Evolutionary conservation across 495 filamentous ascomycete species (phyloP), one percentile per base, ranked within the genome.

Genomic region (Hypoxylon trugodes): DNA sequence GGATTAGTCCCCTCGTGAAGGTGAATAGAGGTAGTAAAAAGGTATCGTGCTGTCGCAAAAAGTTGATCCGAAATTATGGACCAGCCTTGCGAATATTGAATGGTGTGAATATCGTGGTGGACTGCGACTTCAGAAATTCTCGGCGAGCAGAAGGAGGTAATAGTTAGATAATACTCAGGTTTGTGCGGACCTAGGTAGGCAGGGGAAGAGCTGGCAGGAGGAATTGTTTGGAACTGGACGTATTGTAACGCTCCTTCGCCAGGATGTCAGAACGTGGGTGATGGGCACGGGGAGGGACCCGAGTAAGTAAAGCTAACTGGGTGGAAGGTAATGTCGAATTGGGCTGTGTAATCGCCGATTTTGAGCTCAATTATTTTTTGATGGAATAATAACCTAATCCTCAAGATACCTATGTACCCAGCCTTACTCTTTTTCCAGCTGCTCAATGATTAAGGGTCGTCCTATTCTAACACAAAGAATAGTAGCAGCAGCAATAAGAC

Each of bases 381-480:
- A 37, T 18, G 30, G 41, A 22, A 33, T 42, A 10, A 49, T 24
- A 2, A 46, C 22, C 8, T 33, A 40, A n/a, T 19, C 2, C 46
- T 30, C 25, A 41, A 48, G 43, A 59, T 28, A n/a, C n/a, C n/a
- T n/a, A 61, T 52, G 30, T 56, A 38, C 36, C 18, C 32, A 52
- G 42, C 53, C 37, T 61, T 13, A 30, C 32, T 58, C 52, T 47
- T 66, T 64, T 61, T 37, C 46, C 53, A 57, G 19, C 10, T 21
- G 40, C 12, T 53, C 18, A 46, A 57, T 52, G 52, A 26, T 58
- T 35, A 36, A 36, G n/a, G n/a, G n/a, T n/a, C n/a, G n/a, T n/a
- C n/a, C 54, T 38, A 45, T 41, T 21, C 49, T 35, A 7, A 36
- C 38, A 66, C 58, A 66, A 66, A 66, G 64, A 66, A 18, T 28